Base-by-base conservation (phyloP, 768 basidiomycete species). In the Leucocoprinus sp. region DNA sequence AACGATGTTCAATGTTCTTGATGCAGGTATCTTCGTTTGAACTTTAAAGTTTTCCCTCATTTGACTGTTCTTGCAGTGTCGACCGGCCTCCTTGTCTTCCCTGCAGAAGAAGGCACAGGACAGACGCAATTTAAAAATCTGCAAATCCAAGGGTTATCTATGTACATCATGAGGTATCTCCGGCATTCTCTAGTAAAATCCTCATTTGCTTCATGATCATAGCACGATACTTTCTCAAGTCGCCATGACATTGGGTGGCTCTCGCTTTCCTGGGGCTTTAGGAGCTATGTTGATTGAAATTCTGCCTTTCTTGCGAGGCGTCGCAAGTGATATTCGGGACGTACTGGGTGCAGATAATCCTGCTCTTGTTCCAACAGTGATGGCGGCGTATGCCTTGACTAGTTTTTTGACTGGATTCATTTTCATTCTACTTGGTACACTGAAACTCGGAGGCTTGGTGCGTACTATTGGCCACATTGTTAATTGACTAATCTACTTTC, bases 201-300 rank as follows among this genome's bases (percentile, higher is more conserved):
- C 11, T 5, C 5, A 11, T 11, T 5, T 27, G 5, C 26, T 11
- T 27, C 31, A 5, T n/a, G 4, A 11, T 31, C 31, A 31, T 31
- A 31, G 55, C 29, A 54, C 49, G 2, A 29, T 58, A 11, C 42
- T 50, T 5, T 55, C 54, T 3, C 57, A 58, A 34, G 7, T 58
- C 4, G 51, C 43, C 3, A 52, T 58, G 52, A 51, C 55, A 3
- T 42, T 56, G 7, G 57, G 57, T n/a, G 57, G 57, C 12, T 58
- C 57, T 12, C 52, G 50, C 7, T 56, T 58, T 29, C 54, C 57
- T 0, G 57, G 57, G 2, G 57, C 43, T 19, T 6, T 57, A 15
- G 54, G 53, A 19, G 45, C 48, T 9, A 59, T 57, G 57, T 34
- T 59, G 12, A 53, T 59, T 2, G 57, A 59, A 48, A 57, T 59